Evolutionary conservation across 1,284 basidiomycete species (phyloP).

Genomic region (Sanghuangporus weigelae): DNA sequence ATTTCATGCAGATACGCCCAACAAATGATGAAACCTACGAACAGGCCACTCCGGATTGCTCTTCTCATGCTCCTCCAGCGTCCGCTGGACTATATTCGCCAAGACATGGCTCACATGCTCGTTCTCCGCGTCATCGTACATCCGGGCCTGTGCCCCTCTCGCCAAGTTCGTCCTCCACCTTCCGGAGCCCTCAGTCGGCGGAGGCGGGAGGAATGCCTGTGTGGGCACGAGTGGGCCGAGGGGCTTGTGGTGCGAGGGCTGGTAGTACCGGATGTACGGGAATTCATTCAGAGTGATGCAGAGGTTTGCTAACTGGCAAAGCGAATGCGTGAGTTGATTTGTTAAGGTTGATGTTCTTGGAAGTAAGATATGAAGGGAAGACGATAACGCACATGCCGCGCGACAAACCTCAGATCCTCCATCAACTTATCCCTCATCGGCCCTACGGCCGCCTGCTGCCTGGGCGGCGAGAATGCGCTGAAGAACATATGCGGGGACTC

Average conservation of each 20-base stretch:
- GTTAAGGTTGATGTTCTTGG: background rate
- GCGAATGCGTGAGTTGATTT: background rate
- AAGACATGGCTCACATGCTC: constrained; percentile 75
- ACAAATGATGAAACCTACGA: constrained; percentile 24
- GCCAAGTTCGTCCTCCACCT: constrained; percentile 74
- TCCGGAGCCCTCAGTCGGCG: constrained; percentile 41
- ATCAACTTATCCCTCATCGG: constrained; percentile 65
- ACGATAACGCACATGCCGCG: constrained; percentile 11
- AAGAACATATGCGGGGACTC: constrained; percentile 78
- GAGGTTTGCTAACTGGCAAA: constrained; percentile 74
- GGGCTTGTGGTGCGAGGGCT: constrained; percentile 78
- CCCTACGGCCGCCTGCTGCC: constrained; percentile 55
- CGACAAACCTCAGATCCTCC: constrained; percentile 76
- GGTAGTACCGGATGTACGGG: constrained; percentile 92
- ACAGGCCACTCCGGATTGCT: constrained; percentile 81
- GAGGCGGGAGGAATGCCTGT: constrained; percentile 46
- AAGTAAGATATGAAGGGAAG: background rate
- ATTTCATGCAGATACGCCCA: background rate
- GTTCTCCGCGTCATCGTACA: constrained; percentile 29
- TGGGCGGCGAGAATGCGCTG: constrained; percentile 80
- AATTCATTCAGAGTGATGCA: constrained; percentile 92
- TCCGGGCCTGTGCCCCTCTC: constrained; percentile 57
- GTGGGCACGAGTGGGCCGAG: constrained; percentile 80
- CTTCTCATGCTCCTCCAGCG: constrained; percentile 83
- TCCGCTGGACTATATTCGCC: constrained; percentile 76